Evolutionary conservation across 2,329 filamentous ascomycete genomes (phyloP).

Genomic region (Pyrenochaeta sp.): DNA sequence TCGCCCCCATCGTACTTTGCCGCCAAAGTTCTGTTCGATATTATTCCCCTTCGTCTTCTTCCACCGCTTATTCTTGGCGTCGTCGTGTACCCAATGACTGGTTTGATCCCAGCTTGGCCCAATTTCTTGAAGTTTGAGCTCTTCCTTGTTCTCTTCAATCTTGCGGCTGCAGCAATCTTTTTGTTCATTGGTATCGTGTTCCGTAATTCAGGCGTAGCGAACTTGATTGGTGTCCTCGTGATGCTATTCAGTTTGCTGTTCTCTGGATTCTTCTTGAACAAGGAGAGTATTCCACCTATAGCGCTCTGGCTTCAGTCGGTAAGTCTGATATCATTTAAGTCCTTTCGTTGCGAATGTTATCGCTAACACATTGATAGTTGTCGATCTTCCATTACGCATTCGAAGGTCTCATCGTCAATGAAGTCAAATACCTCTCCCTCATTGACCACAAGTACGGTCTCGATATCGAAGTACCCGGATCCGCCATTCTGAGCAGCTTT

Average conservation of each 20-base stretch:
- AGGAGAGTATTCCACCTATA: constrained; percentile 85
- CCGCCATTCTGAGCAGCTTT: constrained; percentile 91
- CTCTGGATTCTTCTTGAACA: constrained; percentile 91
- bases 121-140: constrained; percentile 93
- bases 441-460: constrained; percentile 95
- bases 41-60: constrained; percentile 90
- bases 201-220: constrained; percentile 89
- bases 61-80: constrained; percentile 94
- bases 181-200: constrained; percentile 96
- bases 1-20: constrained; percentile 91
- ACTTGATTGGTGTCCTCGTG: constrained; percentile 89
- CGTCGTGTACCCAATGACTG: constrained; percentile 98
- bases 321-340: constrained; percentile 43
- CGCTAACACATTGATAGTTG: constrained; percentile 57
- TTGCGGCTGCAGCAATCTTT: constrained; percentile 91
- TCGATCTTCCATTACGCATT: constrained; percentile 99
- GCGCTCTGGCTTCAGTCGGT: constrained; percentile 88
- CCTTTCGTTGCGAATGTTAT: background rate
- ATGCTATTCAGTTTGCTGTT: constrained; percentile 98
- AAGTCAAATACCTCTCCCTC: constrained; percentile 87
- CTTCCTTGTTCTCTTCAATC: constrained; percentile 92
- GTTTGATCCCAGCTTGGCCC: constrained; percentile 78
- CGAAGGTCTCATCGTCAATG: constrained; percentile 95
- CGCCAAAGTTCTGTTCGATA: constrained; percentile 97
- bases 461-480: constrained; percentile 94